These are phyloP conservation scores for Salvia rosmarinus DNA, from an alignment of 257 asterid genomes.

Conservation along the genomic window DNA sequence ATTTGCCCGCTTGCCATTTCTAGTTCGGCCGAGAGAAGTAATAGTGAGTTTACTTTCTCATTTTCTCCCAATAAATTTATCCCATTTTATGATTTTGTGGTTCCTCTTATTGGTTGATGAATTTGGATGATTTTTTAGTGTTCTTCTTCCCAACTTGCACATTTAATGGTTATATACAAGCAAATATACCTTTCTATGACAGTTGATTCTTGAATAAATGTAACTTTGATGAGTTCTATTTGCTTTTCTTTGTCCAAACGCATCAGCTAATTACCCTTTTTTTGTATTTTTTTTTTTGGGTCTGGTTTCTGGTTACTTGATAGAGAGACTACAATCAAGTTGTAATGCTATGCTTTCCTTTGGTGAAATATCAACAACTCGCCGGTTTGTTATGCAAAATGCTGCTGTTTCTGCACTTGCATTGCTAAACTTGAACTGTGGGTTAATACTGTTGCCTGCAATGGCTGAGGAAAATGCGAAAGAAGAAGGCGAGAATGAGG, in stretches of 20 bases:
- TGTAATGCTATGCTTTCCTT: conserved; percentile 37
- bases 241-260: not conserved
- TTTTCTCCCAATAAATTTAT: not conserved
- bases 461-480: conserved; percentile 57
- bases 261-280: conserved; percentile 2
- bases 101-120: conserved; percentile 14
- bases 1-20: conserved; percentile 39
- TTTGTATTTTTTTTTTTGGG: not conserved
- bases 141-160: not conserved
- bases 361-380: conserved; percentile 45
- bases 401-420: conserved; percentile 44
- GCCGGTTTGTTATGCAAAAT: conserved; percentile 50
- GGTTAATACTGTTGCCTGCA: conserved; percentile 42
- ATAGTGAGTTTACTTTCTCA: conserved; percentile 33
- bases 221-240: no score
- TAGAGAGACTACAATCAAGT: conserved; percentile 46
- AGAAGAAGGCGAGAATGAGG: conserved; percentile 52
- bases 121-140: not conserved
- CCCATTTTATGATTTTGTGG: not conserved
- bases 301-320: not conserved
- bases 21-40: conserved; percentile 30
- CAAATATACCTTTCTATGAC: not conserved
- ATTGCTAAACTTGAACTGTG: conserved; percentile 41
- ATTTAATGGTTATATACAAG: not conserved
- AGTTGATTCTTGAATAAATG: not conserved